Evolutionary conservation across 495 filamentous ascomycete species (phyloP).

Genomic region (Aspergillus wentii): DNA sequence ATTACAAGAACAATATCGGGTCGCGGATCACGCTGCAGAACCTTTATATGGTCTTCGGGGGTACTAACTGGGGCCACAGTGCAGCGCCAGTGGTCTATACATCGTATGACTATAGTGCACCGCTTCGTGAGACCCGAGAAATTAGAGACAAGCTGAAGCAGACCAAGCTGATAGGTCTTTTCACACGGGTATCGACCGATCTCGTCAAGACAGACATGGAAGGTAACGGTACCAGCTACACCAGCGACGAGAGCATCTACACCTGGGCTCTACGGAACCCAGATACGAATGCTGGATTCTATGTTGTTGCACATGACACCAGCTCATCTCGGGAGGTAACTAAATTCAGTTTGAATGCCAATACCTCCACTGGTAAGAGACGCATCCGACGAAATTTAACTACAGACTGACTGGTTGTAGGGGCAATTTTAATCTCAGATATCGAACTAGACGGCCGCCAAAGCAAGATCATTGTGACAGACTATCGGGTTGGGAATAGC

Average conservation of each 20-base stretch:
- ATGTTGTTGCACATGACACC: slow-evolving; percentile 53
- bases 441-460: slow-evolving; percentile 64
- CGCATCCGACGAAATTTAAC: no score
- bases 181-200: slow-evolving; percentile 50
- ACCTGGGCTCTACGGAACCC: slow-evolving; percentile 53
- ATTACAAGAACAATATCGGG: slow-evolving; percentile 54
- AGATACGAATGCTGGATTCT: slow-evolving; percentile 53
- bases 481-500: slow-evolving; percentile 55
- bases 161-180: slow-evolving; percentile 52
- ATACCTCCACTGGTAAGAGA: slow-evolving; percentile 48
- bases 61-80: slow-evolving; percentile 52
- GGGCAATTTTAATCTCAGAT: slow-evolving; percentile 51
- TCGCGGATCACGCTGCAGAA: slow-evolving; percentile 43
- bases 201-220: slow-evolving; percentile 49
- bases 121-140: slow-evolving; percentile 39
- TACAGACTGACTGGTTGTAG: slow-evolving; percentile 11
- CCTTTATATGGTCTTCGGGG: slow-evolving; percentile 54
- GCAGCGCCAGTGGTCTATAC: slow-evolving; percentile 47
- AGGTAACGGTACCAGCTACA: slow-evolving; percentile 53
- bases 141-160: slow-evolving; percentile 44
- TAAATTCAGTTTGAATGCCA: slow-evolving; percentile 52
- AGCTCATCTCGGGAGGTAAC: slow-evolving; percentile 49
- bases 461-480: slow-evolving; percentile 66
- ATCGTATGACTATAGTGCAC: slow-evolving; percentile 38
- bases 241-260: slow-evolving; percentile 35